Conservation (phyloP, 2,329 filamentous ascomycete genomes). For the Neofusicoccum cordaticola region DNA sequence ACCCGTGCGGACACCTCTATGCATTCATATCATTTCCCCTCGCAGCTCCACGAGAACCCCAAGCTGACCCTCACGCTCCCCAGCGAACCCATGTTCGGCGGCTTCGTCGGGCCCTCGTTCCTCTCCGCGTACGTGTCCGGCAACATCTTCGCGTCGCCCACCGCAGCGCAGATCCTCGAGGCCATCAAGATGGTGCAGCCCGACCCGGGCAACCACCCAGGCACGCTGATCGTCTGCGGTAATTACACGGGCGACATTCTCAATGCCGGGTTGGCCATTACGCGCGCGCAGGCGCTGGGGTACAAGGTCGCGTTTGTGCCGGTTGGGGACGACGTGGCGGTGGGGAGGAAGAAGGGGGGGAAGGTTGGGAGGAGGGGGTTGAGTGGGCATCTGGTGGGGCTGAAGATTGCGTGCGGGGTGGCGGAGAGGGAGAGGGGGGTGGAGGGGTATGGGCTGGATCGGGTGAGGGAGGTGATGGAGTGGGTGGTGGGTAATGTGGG, state of each 20-base stretch:
- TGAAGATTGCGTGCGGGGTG: constrained; percentile 60
- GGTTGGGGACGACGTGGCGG: constrained; percentile 64
- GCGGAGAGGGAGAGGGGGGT: constrained; percentile 26
- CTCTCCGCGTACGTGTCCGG: constrained; percentile 61
- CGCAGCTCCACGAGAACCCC: no score
- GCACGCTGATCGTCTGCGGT: constrained; percentile 60
- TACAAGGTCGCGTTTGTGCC: constrained; percentile 57
- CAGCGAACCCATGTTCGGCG: constrained; percentile 60
- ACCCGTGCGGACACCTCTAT: no score
- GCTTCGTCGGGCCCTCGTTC: constrained; percentile 62
- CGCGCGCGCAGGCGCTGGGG: constrained; percentile 56
- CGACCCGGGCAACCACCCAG: constrained; percentile 29
- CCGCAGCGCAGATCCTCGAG: constrained; percentile 61
- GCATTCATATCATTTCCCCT: no score
- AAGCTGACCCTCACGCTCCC: no score
- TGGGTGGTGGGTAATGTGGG: constrained; percentile 36
- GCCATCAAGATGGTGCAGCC: constrained; percentile 56
- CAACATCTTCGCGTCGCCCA: constrained; percentile 63
- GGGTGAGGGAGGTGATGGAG: constrained; percentile 37
- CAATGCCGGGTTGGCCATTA: constrained; percentile 60
- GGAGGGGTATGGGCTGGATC: constrained; percentile 27
- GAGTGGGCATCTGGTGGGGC: constrained; percentile 59
- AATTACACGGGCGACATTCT: constrained; percentile 66
- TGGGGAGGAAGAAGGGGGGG: constrained; percentile 54
- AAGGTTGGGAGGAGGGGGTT: constrained; percentile 62